Base-by-base conservation (phyloP, 208 protist genomes). In the Eutreptiella sp. region DNA sequence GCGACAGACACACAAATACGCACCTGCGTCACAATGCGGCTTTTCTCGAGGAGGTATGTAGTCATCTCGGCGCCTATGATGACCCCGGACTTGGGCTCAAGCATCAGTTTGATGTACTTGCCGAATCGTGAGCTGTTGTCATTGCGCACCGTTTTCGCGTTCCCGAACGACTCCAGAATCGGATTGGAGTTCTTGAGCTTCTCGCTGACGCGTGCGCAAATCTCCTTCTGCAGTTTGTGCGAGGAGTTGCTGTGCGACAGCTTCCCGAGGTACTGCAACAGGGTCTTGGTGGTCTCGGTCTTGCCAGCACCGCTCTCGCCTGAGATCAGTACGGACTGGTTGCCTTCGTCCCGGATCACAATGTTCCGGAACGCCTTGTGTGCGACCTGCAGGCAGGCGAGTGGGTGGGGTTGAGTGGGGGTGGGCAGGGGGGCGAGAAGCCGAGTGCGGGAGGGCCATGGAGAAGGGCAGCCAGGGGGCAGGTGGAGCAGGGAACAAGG, bases 221-320 rank as follows among this genome's bases (percentile, higher is more conserved):
- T 66, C 26, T 11, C 57, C 57, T 71, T 69, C 72, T 91, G 79
- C 50, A 63, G 53, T 24, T 64, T 68, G 57, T 75, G 75, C 64
- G 70, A 79, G 72, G 79, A 87, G 72, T 83, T 74, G 68, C 76
- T 69, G 70, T 76, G 76, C 63, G 81, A 88, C 46, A 88, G 53
- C 60, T 85, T 71, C 1, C 85, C 84, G 26, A 92, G 76, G 63
- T 92, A 90, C 23, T 73, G 68, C 43, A 92, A 83, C 23, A 92
- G 65, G 63, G 81, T 80, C 71, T 92, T 92, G 1, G 83, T 70
- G 60, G 82, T 90, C 64, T 96, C 89, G 2, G 89, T 96, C 76
- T 96, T 96, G 9, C 92, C 92, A 16, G 89, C 89, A 36, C 92
- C 92, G 3, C 85, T 93, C 75, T 96, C 92, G 41, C 92, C 92